Base-by-base conservation (phyloP, 148 eudicot species). In the Camellia lanceoleosa region DNA sequence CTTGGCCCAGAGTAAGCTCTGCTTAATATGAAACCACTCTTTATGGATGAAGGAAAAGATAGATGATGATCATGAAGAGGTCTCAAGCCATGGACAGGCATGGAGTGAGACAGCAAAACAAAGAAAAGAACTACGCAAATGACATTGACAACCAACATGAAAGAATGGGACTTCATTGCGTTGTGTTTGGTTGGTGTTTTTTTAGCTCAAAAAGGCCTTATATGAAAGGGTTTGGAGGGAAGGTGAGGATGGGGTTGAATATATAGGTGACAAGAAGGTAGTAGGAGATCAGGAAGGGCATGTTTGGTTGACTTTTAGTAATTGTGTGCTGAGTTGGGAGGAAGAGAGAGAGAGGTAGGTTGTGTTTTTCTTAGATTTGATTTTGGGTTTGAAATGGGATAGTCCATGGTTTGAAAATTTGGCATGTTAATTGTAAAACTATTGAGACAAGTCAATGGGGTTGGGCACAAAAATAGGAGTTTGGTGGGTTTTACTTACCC, bases 1-100 rank as follows among this genome's bases (percentile, higher is more conserved):
- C 79, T 81, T 3, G 83, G 83, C 69, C 83, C 83, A 1, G 83
- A 81, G 66, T 81, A 81, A 81, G 58, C 79, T 44, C 68, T 59
- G 10, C 59, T 18, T 7, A 52, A 1, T 43, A 42, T 18, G 12
- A 77, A 23, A 7, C 5, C 6, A 18, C 10, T 15, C 19, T 75
- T 62, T 55, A 74, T 61, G 3, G 56, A 12, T 51, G 42, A 51
- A 47, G 71, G 47, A 30, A 43, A 15, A 66, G 71, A 23, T 9
- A 23, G 79, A 77, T 49, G 43, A 43, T 65, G 7, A 23, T 49
- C 7, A 64, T 20, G 49, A 4, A 77, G 71, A 51, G 61, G 79
- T 77, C 79, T 77, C 30, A 77, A 30, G 71, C 79, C 61, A 60
- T 77, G 68, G 7, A 52, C 78, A n/a, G 65, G 68, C 55, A 38